Percentiles rank a stretch among this genome's conserved stretches.
These are phyloP conservation scores for Corymbia maculata DNA, from an alignment of 345 rosid species.

Conservation along the genomic window DNA sequence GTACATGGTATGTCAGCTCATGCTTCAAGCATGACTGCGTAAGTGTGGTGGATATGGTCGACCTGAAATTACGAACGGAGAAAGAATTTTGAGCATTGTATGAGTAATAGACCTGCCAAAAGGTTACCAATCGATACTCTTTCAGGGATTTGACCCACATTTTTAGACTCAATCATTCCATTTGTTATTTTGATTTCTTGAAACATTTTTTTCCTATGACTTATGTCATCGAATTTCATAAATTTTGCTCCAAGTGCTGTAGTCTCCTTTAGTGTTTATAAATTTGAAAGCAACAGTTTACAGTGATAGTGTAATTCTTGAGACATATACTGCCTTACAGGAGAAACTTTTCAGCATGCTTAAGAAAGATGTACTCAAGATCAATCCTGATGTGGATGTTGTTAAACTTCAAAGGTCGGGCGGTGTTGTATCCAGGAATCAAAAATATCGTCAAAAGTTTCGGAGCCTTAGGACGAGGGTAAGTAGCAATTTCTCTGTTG, in stretches of 20 bases:
- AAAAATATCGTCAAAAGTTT: conserved; percentile 49
- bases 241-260: not conserved
- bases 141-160: not conserved
- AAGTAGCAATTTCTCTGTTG: not conserved
- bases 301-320: not conserved
- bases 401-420: conserved; percentile 91
- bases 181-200: not conserved
- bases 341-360: conserved; percentile 97
- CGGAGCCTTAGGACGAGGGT: conserved; percentile 70
- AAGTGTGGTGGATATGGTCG: not conserved
- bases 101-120: not conserved
- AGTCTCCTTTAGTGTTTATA: not conserved
- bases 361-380: conserved; percentile 48
- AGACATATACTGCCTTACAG: conserved; percentile 9
- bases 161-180: not conserved
- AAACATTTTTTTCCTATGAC: not conserved
- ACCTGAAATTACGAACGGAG: not conserved
- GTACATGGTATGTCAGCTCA: not conserved
- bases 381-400: conserved; percentile 64
- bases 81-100: not conserved
- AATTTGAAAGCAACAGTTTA: not conserved
- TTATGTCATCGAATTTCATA: not conserved
- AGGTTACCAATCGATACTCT: not conserved
- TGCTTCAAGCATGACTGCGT: not conserved
- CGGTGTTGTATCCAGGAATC: conserved; percentile 73